Evolutionary conservation across 2,329 filamentous ascomycete genomes (phyloP).

Genomic region (Aureobasidium sp.): DNA sequence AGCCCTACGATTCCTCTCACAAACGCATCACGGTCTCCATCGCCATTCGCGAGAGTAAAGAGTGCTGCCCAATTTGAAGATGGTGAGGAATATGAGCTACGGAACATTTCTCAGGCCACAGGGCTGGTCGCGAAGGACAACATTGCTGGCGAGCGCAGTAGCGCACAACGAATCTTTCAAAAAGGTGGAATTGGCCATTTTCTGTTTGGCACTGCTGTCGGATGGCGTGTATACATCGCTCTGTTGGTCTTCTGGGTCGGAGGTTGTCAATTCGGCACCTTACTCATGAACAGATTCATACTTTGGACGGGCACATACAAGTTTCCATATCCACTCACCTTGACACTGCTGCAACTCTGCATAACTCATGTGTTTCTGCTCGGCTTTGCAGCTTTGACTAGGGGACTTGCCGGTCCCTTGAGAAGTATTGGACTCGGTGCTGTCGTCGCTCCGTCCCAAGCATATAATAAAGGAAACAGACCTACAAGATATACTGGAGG

Average conservation of each 20-base stretch:
- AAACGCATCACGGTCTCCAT: constrained; percentile 49
- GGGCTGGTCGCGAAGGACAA: constrained; percentile 41
- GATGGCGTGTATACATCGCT: constrained; percentile 55
- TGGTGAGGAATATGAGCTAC: constrained; percentile 47
- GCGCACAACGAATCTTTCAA: constrained; percentile 26
- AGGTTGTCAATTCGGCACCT: constrained; percentile 51
- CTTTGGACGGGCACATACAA: constrained; percentile 42
- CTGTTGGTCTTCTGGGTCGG: constrained; percentile 55
- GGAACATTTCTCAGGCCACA: constrained; percentile 39
- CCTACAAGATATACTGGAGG: constrained; percentile 29
- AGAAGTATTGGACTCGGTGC: constrained; percentile 47
- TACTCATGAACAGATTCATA: constrained; percentile 59
- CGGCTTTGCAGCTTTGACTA: constrained; percentile 52
- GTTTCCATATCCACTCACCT: constrained; percentile 59
- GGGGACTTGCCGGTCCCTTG: constrained; percentile 48
- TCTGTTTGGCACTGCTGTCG: constrained; percentile 51
- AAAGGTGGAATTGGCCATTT: constrained; percentile 54
- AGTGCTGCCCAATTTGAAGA: constrained; percentile 51
- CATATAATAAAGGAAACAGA: constrained; percentile 19
- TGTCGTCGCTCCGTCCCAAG: constrained; percentile 48
- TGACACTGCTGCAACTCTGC: constrained; percentile 56
- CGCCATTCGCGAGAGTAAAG: constrained; percentile 47
- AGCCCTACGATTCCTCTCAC: constrained; percentile 45
- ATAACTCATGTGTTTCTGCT: constrained; percentile 56
- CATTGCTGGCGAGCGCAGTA: constrained; percentile 35